phyloP scores from a whole-genome alignment of 1,139 yeast genomes.

The Scheffersomyces stambukii region DNA sequence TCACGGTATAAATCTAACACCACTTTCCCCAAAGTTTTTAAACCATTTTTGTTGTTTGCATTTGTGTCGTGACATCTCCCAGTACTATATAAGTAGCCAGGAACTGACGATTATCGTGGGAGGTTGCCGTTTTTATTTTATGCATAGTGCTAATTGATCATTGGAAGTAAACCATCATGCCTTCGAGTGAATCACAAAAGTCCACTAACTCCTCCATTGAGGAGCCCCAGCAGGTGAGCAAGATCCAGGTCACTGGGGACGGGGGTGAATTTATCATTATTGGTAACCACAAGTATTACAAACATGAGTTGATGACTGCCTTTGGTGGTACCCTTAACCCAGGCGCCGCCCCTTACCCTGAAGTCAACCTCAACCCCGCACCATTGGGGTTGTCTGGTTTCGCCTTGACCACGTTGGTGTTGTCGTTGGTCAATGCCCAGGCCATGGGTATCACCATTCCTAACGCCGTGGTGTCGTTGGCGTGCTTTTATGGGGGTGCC shows the following conservation, averaged over 20 bases:
- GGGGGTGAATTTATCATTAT: conserved; percentile 21
- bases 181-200: conserved; percentile 9
- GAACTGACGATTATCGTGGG: too few species aligned
- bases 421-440: conserved; percentile 37
- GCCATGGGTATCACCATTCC: conserved; percentile 36
- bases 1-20: too few species aligned
- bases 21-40: too few species aligned
- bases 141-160: too few species aligned
- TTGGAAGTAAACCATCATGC: conserved; percentile 1
- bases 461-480: conserved; percentile 39
- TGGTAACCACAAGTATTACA: conserved; percentile 20
- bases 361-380: conserved; percentile 15
- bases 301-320: conserved; percentile 31
- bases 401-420: conserved; percentile 45
- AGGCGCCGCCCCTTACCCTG: conserved; percentile 28
- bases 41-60: too few species aligned
- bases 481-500: conserved; percentile 54
- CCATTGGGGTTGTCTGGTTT: conserved; percentile 42
- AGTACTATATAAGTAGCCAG: too few species aligned
- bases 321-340: conserved; percentile 39
- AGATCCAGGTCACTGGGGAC: conserved; percentile 18
- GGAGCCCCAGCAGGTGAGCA: conserved; percentile 11
- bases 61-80: too few species aligned
- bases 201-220: conserved; percentile 3
- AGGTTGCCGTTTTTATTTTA: too few species aligned